Base-by-base conservation (phyloP, 331 rosid genomes). In the Telfairia occidentalis region DNA sequence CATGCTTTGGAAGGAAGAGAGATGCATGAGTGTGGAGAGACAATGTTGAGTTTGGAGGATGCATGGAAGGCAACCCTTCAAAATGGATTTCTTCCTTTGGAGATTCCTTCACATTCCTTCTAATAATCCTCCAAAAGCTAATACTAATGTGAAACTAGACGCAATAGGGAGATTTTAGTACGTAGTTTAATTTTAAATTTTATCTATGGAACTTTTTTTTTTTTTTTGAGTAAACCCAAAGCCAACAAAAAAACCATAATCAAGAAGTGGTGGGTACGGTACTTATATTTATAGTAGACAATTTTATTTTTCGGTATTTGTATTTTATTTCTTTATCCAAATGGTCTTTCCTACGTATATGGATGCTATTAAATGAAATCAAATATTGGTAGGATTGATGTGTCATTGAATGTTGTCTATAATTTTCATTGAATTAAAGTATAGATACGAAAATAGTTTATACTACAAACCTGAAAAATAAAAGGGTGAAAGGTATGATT, bases 1-100 rank as follows among this genome's bases (percentile, higher is more conserved):
- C 89, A 85, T n/a, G 85, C 78, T 37, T 76, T 83, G 29, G 89
- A 89, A 83, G 87, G 86, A 35, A 85, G 88, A 87, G 80, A 13
- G 64, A 85, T 77, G 52, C 82, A 89, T 58, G 89, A 89, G n/a
- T 85, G 88, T 7, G 88, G 89, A 28, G 64, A 81, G 48, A 77
- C 80, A 38, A 81, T 86, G 90, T 76, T 80, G 7, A 77, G 82
- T 70, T 65, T 82, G 19, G 88, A 87, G 30, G 77, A 80, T 52
- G 88, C 84, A 71, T 89, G 91, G 87, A 19, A 74, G 42, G 82
- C 89, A 67, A 53, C 81, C 76, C 89, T 89, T 82, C 54, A 78
- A 29, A 84, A 85, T 77, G 94, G 91, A 3, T 89, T 89, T 74
- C 81, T 78, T 63, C 91, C 91, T 64, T 79, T 85, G 52, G 58